These are phyloP conservation scores for Zygotorulaspora mrakii DNA, from an alignment of 1,139 yeast genomes.

Conservation along the genomic window DNA sequence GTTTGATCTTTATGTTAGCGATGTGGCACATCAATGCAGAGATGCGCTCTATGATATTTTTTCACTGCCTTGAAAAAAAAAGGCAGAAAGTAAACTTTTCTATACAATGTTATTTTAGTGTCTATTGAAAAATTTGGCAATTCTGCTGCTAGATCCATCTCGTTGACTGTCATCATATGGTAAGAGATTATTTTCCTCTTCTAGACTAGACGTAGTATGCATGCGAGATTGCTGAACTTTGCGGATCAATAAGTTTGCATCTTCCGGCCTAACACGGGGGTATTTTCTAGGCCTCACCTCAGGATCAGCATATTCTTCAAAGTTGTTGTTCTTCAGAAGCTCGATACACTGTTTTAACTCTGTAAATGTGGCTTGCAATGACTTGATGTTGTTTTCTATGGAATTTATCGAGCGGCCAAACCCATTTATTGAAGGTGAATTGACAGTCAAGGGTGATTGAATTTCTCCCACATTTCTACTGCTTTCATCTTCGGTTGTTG, in stretches of 20 bases:
- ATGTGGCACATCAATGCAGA: no score
- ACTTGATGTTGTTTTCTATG: conserved; percentile 35
- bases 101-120: conserved; percentile 11
- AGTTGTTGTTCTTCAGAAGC: conserved; percentile 47
- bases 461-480: conserved; percentile 26
- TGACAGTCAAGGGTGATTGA: conserved; percentile 32
- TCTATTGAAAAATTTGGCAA: conserved; percentile 32
- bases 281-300: conserved; percentile 55
- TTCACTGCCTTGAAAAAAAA: no score
- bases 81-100: no score
- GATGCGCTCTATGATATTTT: background rate
- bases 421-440: conserved; percentile 20
- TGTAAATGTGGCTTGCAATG: conserved; percentile 51
- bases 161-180: conserved; percentile 17
- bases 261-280: conserved; percentile 58
- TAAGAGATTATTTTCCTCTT: conserved; percentile 11
- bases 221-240: conserved; percentile 35
- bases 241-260: conserved; percentile 48
- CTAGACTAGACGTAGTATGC: conserved; percentile 9
- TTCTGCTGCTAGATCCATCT: conserved; percentile 20
- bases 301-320: conserved; percentile 53
- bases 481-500: conserved; percentile 19
- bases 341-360: conserved; percentile 64
- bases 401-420: conserved; percentile 29
- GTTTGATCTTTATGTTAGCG: no score